These are phyloP conservation scores for Diutina scorzettiae DNA, from an alignment of 1,139 yeast genomes.

Conservation along the genomic window DNA sequence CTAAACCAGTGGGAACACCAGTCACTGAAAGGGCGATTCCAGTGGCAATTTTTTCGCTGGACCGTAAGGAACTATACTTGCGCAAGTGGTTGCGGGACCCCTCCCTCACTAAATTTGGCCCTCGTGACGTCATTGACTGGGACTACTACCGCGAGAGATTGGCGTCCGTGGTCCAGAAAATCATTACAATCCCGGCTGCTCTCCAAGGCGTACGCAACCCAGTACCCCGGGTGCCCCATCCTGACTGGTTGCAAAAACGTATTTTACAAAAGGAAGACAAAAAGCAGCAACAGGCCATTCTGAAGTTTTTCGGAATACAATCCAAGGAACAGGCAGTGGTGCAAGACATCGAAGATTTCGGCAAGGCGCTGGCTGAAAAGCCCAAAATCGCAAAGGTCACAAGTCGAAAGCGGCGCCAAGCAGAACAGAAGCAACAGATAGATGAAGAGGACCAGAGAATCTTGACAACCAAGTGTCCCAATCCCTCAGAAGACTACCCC, in stretches of 20 bases:
- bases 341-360: constrained; percentile 76
- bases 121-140: constrained; percentile 89
- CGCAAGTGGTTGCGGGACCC: constrained; percentile 84
- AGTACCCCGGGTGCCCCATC: constrained; percentile 88
- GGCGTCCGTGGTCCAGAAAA: constrained; percentile 88
- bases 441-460: constrained; percentile 13
- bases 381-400: constrained; percentile 33
- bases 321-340: constrained; percentile 21
- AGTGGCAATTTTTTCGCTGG: constrained; percentile 85
- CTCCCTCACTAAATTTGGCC: constrained; percentile 71
- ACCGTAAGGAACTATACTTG: constrained; percentile 52
- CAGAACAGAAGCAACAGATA: constrained; percentile 11
- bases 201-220: constrained; percentile 84
- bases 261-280: constrained; percentile 51
- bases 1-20: constrained; percentile 75
- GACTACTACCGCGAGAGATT: constrained; percentile 80
- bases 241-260: constrained; percentile 77
- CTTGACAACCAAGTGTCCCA: constrained; percentile 51
- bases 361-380: constrained; percentile 18
- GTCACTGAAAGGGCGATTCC: constrained; percentile 96
- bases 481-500: constrained; percentile 60
- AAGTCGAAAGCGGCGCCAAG: constrained; percentile 25
- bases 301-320: constrained; percentile 41
- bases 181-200: constrained; percentile 96
- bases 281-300: constrained; percentile 58